phyloP scores from a whole-genome alignment of 2,329 filamentous ascomycete genomes.

The Polychaeton citri region DNA sequence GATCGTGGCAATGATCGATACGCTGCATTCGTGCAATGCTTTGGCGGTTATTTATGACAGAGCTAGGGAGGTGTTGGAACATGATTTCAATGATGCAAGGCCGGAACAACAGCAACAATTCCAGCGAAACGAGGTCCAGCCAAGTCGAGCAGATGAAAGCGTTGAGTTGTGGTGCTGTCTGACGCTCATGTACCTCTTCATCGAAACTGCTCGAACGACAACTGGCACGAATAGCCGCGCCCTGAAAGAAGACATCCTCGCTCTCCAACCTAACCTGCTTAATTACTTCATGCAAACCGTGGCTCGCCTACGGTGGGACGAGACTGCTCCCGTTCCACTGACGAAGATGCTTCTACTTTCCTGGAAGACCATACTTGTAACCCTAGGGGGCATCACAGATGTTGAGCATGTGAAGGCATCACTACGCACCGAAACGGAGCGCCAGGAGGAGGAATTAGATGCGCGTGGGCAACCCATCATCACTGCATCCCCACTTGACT shows the following conservation, averaged over 20 bases:
- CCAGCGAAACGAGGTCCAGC: slow-evolving; percentile 13
- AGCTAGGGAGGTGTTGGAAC: slow-evolving; percentile 20
- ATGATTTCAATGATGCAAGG: slow-evolving; percentile 11
- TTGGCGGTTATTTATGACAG: slow-evolving; percentile 27
- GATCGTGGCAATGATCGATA: slow-evolving; percentile 31
- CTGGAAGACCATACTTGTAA: slow-evolving; percentile 82
- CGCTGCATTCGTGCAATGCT: slow-evolving; percentile 27
- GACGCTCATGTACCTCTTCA: slow-evolving; percentile 35
- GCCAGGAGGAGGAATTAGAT: slow-evolving; percentile 37
- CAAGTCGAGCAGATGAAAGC: slow-evolving; percentile 16
- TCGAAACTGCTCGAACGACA: slow-evolving; percentile 30
- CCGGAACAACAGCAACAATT: slow-evolving; percentile 5
- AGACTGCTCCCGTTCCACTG: slow-evolving; percentile 45
- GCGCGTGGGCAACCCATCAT: slow-evolving; percentile 61
- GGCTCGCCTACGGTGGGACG: slow-evolving; percentile 41
- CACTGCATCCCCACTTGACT: slow-evolving; percentile 86
- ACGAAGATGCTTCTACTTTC: slow-evolving; percentile 52
- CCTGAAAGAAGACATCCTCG: slow-evolving; percentile 21
- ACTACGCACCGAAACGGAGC: slow-evolving; percentile 41
- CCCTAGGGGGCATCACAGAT: slow-evolving; percentile 67
- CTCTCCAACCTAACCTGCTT: slow-evolving; percentile 47
- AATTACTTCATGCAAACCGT: slow-evolving; percentile 55
- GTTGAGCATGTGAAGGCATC: slow-evolving; percentile 61
- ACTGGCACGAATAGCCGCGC: slow-evolving; percentile 11
- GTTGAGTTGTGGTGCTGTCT: slow-evolving; percentile 36